A percentile compares a stretch with the other conserved stretches of the same genome.
Conservation (phyloP, 306 rosid species). For the Dalbergia oliveri region DNA sequence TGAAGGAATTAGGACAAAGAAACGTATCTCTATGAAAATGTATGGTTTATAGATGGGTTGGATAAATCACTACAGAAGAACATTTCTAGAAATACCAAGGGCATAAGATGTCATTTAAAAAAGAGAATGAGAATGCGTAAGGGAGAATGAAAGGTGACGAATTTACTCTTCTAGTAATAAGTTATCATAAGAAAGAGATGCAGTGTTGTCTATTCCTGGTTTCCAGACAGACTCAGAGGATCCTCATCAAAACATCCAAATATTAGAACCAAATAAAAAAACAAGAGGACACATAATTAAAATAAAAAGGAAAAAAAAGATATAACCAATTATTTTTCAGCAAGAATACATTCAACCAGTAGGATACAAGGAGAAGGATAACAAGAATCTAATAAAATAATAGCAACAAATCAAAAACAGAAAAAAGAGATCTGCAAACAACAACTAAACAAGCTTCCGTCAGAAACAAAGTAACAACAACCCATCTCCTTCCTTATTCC, state of each 20-base stretch:
- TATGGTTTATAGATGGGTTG: neutral
- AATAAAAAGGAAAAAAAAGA: neutral
- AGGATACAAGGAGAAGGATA: neutral
- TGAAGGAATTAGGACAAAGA: neutral
- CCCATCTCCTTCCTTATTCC: neutral
- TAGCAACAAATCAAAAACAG: neutral
- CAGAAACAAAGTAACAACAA: constrained; percentile 27
- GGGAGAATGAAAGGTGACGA: neutral
- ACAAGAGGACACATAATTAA: neutral
- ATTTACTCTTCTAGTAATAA: neutral
- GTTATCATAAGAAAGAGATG: neutral
- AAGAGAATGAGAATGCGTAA: neutral
- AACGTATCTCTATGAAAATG: neutral
- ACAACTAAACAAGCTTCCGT: constrained; percentile 16
- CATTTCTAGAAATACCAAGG: neutral
- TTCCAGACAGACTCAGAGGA: neutral
- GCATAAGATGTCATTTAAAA: neutral
- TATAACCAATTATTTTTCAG: neutral
- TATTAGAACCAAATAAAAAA: neutral
- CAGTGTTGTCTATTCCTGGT: constrained; percentile 25
- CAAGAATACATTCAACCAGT: constrained; percentile 1
- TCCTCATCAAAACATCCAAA: neutral
- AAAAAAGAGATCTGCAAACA: neutral
- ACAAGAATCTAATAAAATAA: constrained; percentile 30
- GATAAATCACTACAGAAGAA: neutral